Conservation (phyloP, 371 early-diverging fungal species). For the Thermomucor indicae-seudaticae region DNA sequence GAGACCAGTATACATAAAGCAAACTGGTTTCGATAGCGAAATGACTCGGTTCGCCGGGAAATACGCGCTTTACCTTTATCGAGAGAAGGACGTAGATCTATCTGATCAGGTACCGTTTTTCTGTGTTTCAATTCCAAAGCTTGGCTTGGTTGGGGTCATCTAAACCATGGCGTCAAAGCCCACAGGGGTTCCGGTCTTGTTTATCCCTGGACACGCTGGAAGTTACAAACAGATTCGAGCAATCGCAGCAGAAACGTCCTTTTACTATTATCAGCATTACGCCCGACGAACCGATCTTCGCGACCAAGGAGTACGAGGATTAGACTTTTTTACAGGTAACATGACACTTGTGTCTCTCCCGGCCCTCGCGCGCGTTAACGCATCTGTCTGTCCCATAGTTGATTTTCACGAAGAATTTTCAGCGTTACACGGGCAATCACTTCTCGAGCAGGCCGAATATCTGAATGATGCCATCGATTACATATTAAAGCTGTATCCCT, state of each 20-base stretch:
- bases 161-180: conserved; percentile 22
- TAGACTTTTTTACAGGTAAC: conserved; percentile 85
- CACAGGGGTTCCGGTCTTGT: conserved; percentile 81
- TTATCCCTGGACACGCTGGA: conserved; percentile 95
- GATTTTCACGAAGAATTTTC: conserved; percentile 92
- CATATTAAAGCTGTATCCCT: conserved; percentile 72
- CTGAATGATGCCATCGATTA: conserved; percentile 83
- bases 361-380: not conserved
- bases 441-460: conserved; percentile 82
- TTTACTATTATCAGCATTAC: conserved; percentile 47
- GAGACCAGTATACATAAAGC: conserved; percentile 70
- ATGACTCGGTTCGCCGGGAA: conserved; percentile 71
- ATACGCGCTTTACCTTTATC: conserved; percentile 76
- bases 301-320: conserved; percentile 37
- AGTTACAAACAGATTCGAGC: conserved; percentile 87
- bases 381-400: conserved; percentile 37
- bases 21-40: conserved; percentile 57
- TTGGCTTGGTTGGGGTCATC: too few species aligned
- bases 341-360: not conserved
- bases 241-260: conserved; percentile 70
- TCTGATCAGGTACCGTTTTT: conserved; percentile 30
- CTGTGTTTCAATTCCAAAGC: not conserved
- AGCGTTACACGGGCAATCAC: conserved; percentile 77
- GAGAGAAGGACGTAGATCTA: conserved; percentile 64
- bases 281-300: conserved; percentile 25